Evolutionary conservation across 768 basidiomycete genomes (phyloP).

Genomic region (Zangia roseola): DNA sequence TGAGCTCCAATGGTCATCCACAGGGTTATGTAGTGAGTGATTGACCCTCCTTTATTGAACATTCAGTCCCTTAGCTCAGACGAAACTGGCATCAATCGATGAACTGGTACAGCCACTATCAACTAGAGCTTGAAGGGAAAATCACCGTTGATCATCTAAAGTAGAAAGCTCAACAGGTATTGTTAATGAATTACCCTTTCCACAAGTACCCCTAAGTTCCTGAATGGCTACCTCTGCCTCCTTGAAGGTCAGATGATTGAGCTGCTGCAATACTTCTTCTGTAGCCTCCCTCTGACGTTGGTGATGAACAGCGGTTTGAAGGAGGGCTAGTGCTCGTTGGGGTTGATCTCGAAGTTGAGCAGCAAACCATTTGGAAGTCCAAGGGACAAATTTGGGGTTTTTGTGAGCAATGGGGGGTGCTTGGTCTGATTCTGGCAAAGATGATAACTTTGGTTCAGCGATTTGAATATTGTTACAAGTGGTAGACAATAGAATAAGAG

Average conservation of each 20-base stretch:
- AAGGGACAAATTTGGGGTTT: neutral
- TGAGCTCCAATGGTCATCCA: neutral
- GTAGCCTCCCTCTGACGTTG: neutral
- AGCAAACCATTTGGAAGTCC: conserved; percentile 7
- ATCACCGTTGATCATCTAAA: neutral
- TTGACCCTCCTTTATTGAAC: conserved; percentile 12
- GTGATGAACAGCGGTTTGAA: neutral
- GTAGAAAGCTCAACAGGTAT: neutral
- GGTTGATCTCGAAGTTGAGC: neutral
- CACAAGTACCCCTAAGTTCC: conserved; percentile 1
- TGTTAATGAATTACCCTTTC: conserved; percentile 1
- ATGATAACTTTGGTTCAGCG: too few relatives aligned
- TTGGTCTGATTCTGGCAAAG: too few relatives aligned
- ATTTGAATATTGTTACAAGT: neutral
- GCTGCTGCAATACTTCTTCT: neutral
- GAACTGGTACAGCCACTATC: conserved; percentile 25
- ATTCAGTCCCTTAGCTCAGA: conserved; percentile 3
- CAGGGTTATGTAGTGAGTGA: conserved; percentile 6
- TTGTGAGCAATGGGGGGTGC: too few relatives aligned
- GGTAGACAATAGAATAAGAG: neutral
- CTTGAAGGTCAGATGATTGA: neutral
- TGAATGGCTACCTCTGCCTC: conserved; percentile 1
- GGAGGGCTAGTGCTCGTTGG: neutral
- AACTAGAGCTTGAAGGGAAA: conserved; percentile 1
- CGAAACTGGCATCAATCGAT: conserved; percentile 15